phyloP scores from a whole-genome alignment of 345 rosid genomes.

The Erysimum cheiranthoides region DNA sequence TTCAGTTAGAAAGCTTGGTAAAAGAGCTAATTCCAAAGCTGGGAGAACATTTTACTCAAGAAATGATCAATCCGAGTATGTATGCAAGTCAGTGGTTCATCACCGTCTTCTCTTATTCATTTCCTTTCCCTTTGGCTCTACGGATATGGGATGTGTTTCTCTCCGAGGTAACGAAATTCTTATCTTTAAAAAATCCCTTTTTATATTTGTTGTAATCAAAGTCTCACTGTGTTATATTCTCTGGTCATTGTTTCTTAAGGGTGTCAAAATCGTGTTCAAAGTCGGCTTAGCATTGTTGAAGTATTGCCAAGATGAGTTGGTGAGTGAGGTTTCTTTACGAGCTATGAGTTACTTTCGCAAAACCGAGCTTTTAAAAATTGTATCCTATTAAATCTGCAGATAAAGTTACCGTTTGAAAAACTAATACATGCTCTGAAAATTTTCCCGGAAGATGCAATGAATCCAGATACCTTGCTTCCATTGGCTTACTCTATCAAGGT shows the following conservation, averaged over 20 bases:
- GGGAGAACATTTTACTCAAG: conserved; percentile 82
- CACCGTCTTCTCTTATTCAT: conserved; percentile 91
- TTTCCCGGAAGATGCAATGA: conserved; percentile 92
- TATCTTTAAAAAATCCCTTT: neutral
- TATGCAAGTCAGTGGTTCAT: conserved; percentile 99
- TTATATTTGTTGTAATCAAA: neutral
- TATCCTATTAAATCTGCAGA: conserved; percentile 25
- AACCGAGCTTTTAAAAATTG: neutral
- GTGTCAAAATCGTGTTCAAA: conserved; percentile 90
- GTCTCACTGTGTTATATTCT: conserved; percentile 4
- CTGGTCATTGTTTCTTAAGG: conserved; percentile 52
- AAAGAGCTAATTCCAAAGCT: conserved; percentile 85
- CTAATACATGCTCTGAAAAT: conserved; percentile 83
- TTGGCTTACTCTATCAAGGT: conserved; percentile 94
- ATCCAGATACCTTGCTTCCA: conserved; percentile 86
- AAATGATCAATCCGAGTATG: conserved; percentile 99
- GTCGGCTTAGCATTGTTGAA: conserved; percentile 89
- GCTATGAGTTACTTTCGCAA: neutral
- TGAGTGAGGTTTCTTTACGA: conserved; percentile 34
- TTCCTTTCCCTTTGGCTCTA: conserved; percentile 94
- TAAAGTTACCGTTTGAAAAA: conserved; percentile 84
- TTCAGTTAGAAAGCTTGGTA: conserved; percentile 80
- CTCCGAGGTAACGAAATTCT: conserved; percentile 60
- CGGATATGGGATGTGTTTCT: conserved; percentile 99
- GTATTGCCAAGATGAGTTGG: conserved; percentile 92